phyloP scores from a whole-genome alignment of 163 green algal species.

The Scenedesmus sp. region DNA sequence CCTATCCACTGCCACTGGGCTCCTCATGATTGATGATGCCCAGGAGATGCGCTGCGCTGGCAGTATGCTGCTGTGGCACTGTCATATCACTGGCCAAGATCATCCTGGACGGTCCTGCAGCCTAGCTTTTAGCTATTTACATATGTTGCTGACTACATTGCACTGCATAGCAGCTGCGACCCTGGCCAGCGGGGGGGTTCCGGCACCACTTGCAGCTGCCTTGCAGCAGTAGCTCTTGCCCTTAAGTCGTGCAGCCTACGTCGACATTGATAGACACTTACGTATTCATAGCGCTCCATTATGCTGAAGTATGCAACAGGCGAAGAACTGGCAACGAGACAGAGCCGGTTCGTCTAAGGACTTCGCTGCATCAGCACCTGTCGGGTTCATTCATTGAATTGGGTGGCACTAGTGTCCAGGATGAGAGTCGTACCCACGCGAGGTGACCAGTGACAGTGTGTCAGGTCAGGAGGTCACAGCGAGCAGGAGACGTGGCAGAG shows the following conservation, averaged over 20 bases:
- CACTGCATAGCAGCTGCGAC: background rate
- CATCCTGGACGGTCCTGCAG: background rate
- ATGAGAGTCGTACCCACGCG: background rate
- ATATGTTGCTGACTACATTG: background rate
- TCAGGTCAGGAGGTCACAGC: background rate
- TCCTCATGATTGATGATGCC: background rate
- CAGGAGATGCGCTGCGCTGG: background rate
- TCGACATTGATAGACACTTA: background rate
- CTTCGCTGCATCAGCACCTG: background rate
- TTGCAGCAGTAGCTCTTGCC: background rate
- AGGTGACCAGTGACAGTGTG: background rate
- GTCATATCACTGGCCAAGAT: background rate
- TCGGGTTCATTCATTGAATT: too few relatives aligned
- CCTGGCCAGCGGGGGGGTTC: background rate
- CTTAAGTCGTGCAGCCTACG: background rate
- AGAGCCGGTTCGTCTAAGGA: background rate
- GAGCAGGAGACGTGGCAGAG: background rate
- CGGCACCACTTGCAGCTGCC: background rate
- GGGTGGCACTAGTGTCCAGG: background rate
- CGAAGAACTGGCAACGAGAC: background rate
- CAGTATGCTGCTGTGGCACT: background rate
- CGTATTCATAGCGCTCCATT: constrained; percentile 6
- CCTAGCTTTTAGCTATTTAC: background rate
- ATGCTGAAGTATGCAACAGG: background rate
- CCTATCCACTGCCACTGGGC: background rate